Evolutionary conservation across 2,329 filamentous ascomycete genomes (phyloP).

Genomic region (Botrytis byssoidea): DNA sequence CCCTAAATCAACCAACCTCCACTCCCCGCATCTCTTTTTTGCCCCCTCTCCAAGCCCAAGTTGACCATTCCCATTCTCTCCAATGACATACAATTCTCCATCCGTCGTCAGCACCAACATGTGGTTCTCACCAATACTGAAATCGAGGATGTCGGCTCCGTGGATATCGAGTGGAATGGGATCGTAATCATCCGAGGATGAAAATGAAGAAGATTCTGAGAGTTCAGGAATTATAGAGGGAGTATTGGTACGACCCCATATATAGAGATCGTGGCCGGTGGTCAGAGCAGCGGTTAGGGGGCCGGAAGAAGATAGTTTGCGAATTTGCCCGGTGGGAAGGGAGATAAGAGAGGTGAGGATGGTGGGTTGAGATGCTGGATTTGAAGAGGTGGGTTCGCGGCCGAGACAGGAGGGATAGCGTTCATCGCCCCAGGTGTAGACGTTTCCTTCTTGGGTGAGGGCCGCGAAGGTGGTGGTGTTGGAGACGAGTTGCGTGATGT

Average conservation of each 20-base stretch:
- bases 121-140: conserved; percentile 58
- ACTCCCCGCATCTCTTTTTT: conserved; percentile 26
- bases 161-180: conserved; percentile 40
- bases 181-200: conserved; percentile 10
- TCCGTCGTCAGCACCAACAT: conserved; percentile 53
- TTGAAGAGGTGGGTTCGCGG: conserved; percentile 44
- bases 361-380: conserved; percentile 48
- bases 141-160: conserved; percentile 53
- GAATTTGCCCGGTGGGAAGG: conserved; percentile 51
- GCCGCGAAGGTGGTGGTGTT: conserved; percentile 43
- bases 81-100: conserved; percentile 53
- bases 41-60: conserved; percentile 46
- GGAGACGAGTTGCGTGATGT: conserved; percentile 35
- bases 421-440: conserved; percentile 54
- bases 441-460: conserved; percentile 40
- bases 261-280: conserved; percentile 55
- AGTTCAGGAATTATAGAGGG: conserved; percentile 26
- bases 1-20: conserved; percentile 32
- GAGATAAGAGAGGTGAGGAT: conserved; percentile 50
- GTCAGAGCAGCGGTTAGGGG: conserved; percentile 60
- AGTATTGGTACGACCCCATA: conserved; percentile 52
- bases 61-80: conserved; percentile 58
- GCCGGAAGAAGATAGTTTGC: conserved; percentile 52
- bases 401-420: conserved; percentile 58
- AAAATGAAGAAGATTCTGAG: not conserved